A percentile compares a stretch with the other conserved stretches of the same genome.
These are phyloP conservation scores for Berberis thunbergii DNA, from an alignment of 164 flowering plant species.

Conservation along the genomic window DNA sequence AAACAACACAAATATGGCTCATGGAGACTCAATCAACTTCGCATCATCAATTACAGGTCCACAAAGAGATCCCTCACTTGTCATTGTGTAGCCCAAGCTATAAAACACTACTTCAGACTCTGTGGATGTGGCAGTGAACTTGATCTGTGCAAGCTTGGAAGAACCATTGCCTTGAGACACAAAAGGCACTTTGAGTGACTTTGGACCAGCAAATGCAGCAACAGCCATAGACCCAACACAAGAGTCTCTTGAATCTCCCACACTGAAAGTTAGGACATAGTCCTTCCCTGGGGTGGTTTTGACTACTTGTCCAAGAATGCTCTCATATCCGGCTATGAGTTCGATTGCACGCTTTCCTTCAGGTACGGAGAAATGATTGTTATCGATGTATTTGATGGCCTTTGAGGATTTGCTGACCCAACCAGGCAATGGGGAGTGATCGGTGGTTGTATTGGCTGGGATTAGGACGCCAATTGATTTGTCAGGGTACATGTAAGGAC, in stretches of 20 bases:
- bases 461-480: slow-evolving; percentile 63
- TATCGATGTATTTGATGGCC: slow-evolving; percentile 73
- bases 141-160: slow-evolving; percentile 38
- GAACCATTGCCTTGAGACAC: slow-evolving; percentile 69
- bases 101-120: slow-evolving; percentile 49
- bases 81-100: slow-evolving; percentile 63
- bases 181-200: slow-evolving; percentile 39
- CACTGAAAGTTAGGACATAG: slow-evolving; percentile 48
- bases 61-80: slow-evolving; percentile 59
- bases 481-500: slow-evolving; percentile 63
- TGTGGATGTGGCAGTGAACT: slow-evolving; percentile 35
- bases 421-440: slow-evolving; percentile 65
- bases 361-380: slow-evolving; percentile 56
- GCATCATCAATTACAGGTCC: slow-evolving; percentile 81
- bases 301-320: slow-evolving; percentile 59
- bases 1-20: neutral
- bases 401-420: slow-evolving; percentile 83
- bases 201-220: slow-evolving; percentile 54
- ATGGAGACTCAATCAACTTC: slow-evolving; percentile 36
- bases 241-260: slow-evolving; percentile 59
- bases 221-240: slow-evolving; percentile 72
- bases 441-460: slow-evolving; percentile 81
- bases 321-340: slow-evolving; percentile 75
- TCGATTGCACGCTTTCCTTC: slow-evolving; percentile 68
- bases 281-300: slow-evolving; percentile 34